Percentiles rank a stretch among this genome's conserved stretches.
Evolutionary conservation across 2,329 filamentous ascomycete species (phyloP).

Genomic region (Beauveria sp.): DNA sequence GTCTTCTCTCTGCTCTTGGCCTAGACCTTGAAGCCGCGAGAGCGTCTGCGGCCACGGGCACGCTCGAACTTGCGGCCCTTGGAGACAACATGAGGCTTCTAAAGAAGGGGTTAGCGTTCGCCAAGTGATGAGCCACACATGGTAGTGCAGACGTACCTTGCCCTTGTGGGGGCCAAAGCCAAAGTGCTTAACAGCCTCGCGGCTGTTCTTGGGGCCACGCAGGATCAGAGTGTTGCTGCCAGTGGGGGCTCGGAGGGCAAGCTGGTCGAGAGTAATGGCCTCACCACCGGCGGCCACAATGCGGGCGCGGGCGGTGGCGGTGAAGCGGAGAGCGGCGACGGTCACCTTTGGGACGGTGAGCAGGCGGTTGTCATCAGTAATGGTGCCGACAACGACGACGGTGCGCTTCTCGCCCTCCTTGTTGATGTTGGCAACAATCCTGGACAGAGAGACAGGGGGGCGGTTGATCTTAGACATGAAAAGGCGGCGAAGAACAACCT

Average conservation of each 20-base stretch:
- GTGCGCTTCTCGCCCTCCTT: conserved; percentile 70
- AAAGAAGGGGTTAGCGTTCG: conserved; percentile 27
- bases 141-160: conserved; percentile 61
- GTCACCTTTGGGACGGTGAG: conserved; percentile 85
- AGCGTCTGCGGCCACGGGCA: conserved; percentile 97
- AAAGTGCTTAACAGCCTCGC: conserved; percentile 99
- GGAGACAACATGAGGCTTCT: conserved; percentile 96
- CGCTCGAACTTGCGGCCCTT: conserved; percentile 99
- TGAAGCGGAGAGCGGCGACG: conserved; percentile 93
- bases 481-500: conserved; percentile 92
- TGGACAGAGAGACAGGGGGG: conserved; percentile 87
- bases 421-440: conserved; percentile 66
- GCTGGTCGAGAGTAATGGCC: conserved; percentile 91
- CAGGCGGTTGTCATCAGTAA: conserved; percentile 97
- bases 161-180: conserved; percentile 95
- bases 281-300: conserved; percentile 92
- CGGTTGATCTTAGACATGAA: conserved; percentile 99
- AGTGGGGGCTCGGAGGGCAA: conserved; percentile 89
- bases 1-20: conserved; percentile 14
- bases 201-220: conserved; percentile 94
- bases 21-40: conserved; percentile 99
- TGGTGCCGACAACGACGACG: conserved; percentile 85
- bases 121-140: background rate
- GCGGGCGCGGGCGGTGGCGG: conserved; percentile 87
- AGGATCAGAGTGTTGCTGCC: conserved; percentile 96